Percentiles rank a stretch among this genome's conserved stretches.
Conservation (phyloP, 176 grass and related monocot genomes). For the Aegilops bicornis region DNA sequence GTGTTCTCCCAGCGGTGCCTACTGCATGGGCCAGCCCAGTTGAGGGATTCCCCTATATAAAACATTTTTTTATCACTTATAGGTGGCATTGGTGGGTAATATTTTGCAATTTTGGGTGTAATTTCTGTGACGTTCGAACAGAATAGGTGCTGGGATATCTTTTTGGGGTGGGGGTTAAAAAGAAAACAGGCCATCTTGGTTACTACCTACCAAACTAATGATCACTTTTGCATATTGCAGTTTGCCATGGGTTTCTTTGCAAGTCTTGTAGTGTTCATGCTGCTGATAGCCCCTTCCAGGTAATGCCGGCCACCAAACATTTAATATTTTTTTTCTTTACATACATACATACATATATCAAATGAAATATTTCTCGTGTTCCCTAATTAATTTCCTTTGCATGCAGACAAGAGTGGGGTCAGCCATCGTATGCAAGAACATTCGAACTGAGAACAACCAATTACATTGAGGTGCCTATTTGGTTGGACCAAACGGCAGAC, state of each 20-base stretch:
- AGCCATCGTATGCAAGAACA: too few relatives aligned
- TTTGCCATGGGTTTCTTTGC: neutral
- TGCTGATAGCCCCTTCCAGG: neutral
- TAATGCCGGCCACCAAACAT: neutral
- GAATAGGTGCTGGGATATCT: neutral
- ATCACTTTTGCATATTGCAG: neutral
- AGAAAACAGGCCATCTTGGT: neutral
- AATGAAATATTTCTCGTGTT: neutral
- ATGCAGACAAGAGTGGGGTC: neutral
- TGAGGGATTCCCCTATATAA: too few relatives aligned
- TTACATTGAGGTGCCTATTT: too few relatives aligned
- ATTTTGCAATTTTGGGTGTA: neutral
- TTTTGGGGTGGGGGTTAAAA: too few relatives aligned
- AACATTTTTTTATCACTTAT: too few relatives aligned
- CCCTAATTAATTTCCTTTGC: neutral
- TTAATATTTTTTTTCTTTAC: neutral
- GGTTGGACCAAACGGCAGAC: too few relatives aligned
- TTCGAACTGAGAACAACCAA: too few relatives aligned
- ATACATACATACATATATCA: neutral
- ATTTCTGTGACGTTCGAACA: neutral
- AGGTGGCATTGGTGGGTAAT: too few relatives aligned
- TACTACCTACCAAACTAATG: neutral
- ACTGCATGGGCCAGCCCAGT: too few relatives aligned
- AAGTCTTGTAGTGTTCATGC: neutral
- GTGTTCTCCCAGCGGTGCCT: too few relatives aligned